A percentile compares a stretch with the other conserved stretches of the same genome.
Conservation (phyloP, 352 stramenopile species). For the Pythium monospermum region DNA sequence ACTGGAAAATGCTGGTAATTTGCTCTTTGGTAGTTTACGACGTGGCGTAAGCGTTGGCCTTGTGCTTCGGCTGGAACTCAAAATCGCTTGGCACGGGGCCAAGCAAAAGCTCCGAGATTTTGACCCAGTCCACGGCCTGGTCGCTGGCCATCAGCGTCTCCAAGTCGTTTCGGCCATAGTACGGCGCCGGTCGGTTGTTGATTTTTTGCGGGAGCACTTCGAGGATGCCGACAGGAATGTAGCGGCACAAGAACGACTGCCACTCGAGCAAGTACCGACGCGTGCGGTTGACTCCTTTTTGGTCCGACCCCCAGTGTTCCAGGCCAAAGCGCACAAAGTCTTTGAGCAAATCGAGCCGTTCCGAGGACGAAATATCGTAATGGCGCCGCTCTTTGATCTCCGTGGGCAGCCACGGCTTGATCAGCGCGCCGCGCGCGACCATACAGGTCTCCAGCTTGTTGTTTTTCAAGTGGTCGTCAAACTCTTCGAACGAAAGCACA, state of each 20-base stretch:
- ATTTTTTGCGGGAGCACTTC: slow-evolving; percentile 95
- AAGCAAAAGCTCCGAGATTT: slow-evolving; percentile 98
- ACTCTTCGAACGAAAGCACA: slow-evolving; percentile 83
- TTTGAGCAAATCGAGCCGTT: slow-evolving; percentile 96
- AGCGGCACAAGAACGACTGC: slow-evolving; percentile 97
- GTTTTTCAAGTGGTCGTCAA: slow-evolving; percentile 76
- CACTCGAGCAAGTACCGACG: slow-evolving; percentile 98
- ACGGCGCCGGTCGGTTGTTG: slow-evolving; percentile 93
- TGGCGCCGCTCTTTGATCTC: slow-evolving; percentile 98
- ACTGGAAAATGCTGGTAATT: background rate
- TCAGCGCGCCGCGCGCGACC: slow-evolving; percentile 92
- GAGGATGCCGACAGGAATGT: slow-evolving; percentile 97
- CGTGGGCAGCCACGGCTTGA: slow-evolving; percentile 98
- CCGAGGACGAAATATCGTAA: slow-evolving; percentile 95
- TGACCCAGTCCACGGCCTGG: slow-evolving; percentile 97
- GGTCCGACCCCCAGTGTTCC: slow-evolving; percentile 98
- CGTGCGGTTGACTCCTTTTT: slow-evolving; percentile 97
- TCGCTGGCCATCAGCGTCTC: slow-evolving; percentile 97
- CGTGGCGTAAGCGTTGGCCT: slow-evolving; percentile 91
- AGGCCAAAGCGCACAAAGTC: slow-evolving; percentile 97
- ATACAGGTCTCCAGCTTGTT: slow-evolving; percentile 88
- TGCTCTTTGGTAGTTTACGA: background rate
- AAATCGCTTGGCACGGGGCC: slow-evolving; percentile 90
- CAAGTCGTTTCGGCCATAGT: slow-evolving; percentile 93
- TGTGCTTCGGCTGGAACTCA: slow-evolving; percentile 98